Conservation (phyloP, 192 early-diverging fungal genomes). For the Podila horticola region DNA sequence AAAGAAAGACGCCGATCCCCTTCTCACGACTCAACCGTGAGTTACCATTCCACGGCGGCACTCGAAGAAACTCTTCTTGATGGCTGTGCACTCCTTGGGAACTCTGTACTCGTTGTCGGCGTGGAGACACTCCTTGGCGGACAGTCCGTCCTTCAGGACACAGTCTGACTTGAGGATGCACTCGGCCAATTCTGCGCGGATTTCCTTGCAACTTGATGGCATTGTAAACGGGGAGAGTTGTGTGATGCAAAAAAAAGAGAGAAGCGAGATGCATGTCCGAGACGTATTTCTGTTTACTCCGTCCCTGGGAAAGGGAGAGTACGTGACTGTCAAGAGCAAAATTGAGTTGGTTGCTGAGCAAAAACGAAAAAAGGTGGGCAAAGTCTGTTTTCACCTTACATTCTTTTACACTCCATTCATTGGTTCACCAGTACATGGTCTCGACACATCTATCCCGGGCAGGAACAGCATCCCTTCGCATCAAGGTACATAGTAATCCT, state of each 20-base stretch:
- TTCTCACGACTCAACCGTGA: no score
- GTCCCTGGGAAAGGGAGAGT: no score
- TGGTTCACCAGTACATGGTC: slow-evolving; percentile 10
- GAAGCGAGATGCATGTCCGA: background rate
- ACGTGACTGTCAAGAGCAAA: no score
- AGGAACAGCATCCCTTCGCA: slow-evolving; percentile 15
- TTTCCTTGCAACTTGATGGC: slow-evolving; percentile 69
- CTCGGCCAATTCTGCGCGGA: slow-evolving; percentile 62
- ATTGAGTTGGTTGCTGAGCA: no score
- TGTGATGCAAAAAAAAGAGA: background rate
- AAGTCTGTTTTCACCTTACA: background rate
- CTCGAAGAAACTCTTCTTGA: slow-evolving; percentile 65
- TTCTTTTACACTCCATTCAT: no score
- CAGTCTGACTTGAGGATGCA: slow-evolving; percentile 69
- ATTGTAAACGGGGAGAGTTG: slow-evolving; percentile 22
- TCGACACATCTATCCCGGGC: slow-evolving; percentile 34
- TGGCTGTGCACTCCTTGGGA: slow-evolving; percentile 63
- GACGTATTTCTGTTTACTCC: no score
- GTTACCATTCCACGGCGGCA: slow-evolving; percentile 66
- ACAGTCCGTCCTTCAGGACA: slow-evolving; percentile 56
- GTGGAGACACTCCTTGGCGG: slow-evolving; percentile 62
- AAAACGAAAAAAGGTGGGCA: background rate
- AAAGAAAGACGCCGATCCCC: background rate
- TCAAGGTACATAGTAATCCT: slow-evolving; percentile 19
- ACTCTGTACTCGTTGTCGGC: slow-evolving; percentile 59